Percentiles rank a stretch among this genome's conserved stretches.
These are phyloP conservation scores for Coniochaeta sp. DNA, from an alignment of 2,329 filamentous ascomycete species.

Conservation along the genomic window DNA sequence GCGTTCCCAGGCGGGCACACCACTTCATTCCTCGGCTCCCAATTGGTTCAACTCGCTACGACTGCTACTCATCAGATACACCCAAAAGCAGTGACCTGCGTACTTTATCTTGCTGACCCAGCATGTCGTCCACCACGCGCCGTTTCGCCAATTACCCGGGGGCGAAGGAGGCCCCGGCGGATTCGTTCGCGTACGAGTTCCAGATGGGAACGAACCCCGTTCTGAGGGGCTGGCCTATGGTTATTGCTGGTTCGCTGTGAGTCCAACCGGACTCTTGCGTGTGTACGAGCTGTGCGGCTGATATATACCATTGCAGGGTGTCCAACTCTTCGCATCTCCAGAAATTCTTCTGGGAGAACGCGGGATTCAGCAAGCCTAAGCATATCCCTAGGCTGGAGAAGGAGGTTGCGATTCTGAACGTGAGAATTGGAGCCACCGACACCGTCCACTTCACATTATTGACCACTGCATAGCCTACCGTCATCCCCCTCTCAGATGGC, in stretches of 20 bases:
- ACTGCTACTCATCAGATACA: no score
- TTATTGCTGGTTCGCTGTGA: slow-evolving; percentile 36
- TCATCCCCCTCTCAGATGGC: slow-evolving; percentile 42
- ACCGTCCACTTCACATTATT: not conserved
- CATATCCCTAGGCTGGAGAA: slow-evolving; percentile 37
- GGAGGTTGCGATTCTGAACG: slow-evolving; percentile 40
- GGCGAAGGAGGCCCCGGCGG: slow-evolving; percentile 27
- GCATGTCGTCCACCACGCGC: no score
- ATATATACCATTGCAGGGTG: slow-evolving; percentile 37
- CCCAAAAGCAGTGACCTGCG: no score
- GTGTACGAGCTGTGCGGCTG: not conserved
- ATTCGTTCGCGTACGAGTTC: slow-evolving; percentile 19
- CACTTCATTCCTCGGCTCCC: no score
- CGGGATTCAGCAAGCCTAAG: slow-evolving; percentile 43
- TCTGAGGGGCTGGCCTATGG: slow-evolving; percentile 58
- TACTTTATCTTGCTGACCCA: no score
- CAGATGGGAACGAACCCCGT: slow-evolving; percentile 58
- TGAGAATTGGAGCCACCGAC: slow-evolving; percentile 19
- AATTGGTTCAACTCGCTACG: no score
- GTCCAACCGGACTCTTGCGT: slow-evolving; percentile 4
- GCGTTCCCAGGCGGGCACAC: no score
- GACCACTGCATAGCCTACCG: slow-evolving; percentile 39
- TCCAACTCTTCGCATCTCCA: slow-evolving; percentile 53
- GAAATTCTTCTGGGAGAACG: slow-evolving; percentile 63
- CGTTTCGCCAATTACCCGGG: slow-evolving; percentile 37